Evolutionary conservation across 768 basidiomycete genomes (phyloP).

Genomic region (Phylloporus arenicola): DNA sequence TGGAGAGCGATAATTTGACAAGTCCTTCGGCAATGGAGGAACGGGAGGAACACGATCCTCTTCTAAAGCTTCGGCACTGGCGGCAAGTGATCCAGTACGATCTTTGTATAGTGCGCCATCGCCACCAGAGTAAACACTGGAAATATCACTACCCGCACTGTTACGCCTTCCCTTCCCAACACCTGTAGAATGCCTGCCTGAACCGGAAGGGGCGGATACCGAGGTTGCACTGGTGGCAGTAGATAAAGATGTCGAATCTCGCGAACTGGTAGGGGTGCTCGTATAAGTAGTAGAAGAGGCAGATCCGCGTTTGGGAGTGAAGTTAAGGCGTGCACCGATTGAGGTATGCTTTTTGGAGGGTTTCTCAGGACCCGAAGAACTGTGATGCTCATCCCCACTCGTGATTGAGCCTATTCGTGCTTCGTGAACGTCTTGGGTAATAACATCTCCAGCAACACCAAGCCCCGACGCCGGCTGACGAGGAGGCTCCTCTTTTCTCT

Average conservation of each 20-base stretch:
- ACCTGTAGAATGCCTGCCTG: slow-evolving; percentile 65
- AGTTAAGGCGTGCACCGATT: slow-evolving; percentile 58
- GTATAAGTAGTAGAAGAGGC: slow-evolving; percentile 85
- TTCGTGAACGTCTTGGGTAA: slow-evolving; percentile 38
- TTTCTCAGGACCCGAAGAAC: slow-evolving; percentile 50
- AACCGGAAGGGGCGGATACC: slow-evolving; percentile 51
- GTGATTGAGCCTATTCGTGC: slow-evolving; percentile 36
- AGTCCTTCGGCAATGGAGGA: slow-evolving; percentile 86
- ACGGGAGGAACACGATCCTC: slow-evolving; percentile 81
- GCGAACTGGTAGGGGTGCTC: slow-evolving; percentile 75
- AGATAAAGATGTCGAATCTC: slow-evolving; percentile 83
- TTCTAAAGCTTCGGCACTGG: slow-evolving; percentile 55
- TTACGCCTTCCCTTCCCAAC: slow-evolving; percentile 62
- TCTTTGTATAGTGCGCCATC: slow-evolving; percentile 64
- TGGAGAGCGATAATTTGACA: slow-evolving; percentile 70
- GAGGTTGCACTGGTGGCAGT: slow-evolving; percentile 75
- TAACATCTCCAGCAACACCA: slow-evolving; percentile 34
- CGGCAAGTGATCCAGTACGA: slow-evolving; percentile 56
- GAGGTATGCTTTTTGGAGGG: slow-evolving; percentile 60
- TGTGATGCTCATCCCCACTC: slow-evolving; percentile 55
- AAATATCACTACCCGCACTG: slow-evolving; percentile 83
- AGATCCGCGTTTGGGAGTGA: slow-evolving; percentile 83
- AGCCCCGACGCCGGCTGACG: slow-evolving; percentile 25
- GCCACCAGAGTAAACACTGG: slow-evolving; percentile 59
- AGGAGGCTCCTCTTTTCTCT: slow-evolving; percentile 35